These are phyloP conservation scores for Corymbia maculata DNA, from an alignment of 345 rosid species.

Conservation along the genomic window DNA sequence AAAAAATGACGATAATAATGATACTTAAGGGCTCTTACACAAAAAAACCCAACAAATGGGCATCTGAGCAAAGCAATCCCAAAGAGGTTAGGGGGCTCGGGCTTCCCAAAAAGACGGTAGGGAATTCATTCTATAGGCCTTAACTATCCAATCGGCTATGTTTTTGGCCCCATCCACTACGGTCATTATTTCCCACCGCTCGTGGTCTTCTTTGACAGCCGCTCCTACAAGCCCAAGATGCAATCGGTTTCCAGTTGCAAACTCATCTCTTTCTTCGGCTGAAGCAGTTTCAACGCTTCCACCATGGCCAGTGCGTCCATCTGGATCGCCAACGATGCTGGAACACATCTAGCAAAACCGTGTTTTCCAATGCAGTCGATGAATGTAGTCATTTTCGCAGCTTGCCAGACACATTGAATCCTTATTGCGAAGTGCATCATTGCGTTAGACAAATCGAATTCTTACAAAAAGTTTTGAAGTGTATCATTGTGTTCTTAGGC, in stretches of 20 bases:
- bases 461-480: too few relatives aligned
- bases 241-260: background rate
- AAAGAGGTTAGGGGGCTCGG: background rate
- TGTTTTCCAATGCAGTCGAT: too few relatives aligned
- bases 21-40: too few relatives aligned
- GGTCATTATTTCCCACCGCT: background rate
- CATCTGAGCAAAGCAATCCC: background rate
- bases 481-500: too few relatives aligned
- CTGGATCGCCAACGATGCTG: background rate
- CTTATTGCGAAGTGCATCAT: too few relatives aligned
- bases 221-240: background rate
- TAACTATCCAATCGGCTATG: background rate
- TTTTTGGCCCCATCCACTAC: background rate
- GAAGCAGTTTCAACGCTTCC: background rate
- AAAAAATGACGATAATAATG: too few relatives aligned
- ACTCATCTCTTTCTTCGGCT: background rate
- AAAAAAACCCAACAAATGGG: too few relatives aligned
- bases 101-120: background rate
- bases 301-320: background rate
- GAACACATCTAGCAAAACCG: background rate
- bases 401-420: too few relatives aligned
- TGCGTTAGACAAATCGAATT: too few relatives aligned
- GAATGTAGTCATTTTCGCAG: too few relatives aligned
- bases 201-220: background rate
- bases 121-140: background rate